Base-by-base conservation (phyloP, 345 rosid species). In the Rhodamnia argentea region DNA sequence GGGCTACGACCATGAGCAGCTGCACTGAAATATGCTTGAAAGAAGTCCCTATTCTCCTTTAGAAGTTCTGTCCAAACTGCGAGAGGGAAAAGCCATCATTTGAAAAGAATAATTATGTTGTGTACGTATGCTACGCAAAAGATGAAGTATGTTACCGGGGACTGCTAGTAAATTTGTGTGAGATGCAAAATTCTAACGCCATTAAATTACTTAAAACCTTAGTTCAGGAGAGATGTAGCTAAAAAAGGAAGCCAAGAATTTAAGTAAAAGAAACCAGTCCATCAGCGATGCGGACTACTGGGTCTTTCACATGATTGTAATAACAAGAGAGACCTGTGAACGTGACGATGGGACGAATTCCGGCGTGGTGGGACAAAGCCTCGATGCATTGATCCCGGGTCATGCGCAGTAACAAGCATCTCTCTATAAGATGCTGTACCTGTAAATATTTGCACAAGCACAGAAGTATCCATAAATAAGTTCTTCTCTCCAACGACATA, bases 391-490 rank as follows among this genome's bases (percentile, higher is more conserved):
- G 96, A 27, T 94, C 95, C 89, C 89, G 93, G 91, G 86, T 93
- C 99, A 96, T 91, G 83, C 86, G 94, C 75, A 94, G 96, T 26
- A 95, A 64, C 90, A 95, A 87, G 88, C 99, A 96, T 87, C 94
- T 93, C 92, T 95, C 99, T 87, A 96, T 96, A 81, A 96, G 93
- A 88, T 93, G 93, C 60, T 95, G 99, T 84, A 96, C 98, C 98
- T 96, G 92, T 52, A 57, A 40, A 55, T 37, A 27, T 37, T 51
- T 7, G 70, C 74, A 60, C 37, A 14, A 29, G 10, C 42, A 27
- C 75, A 62, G 75, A 29, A 62, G 22, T 14, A 62, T 62, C 40
- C 75, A 29, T 62, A 86, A 82, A 87, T 82, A 82, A 47, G 58
- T 82, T 32, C 50, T 29, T 4, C 23, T 13, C 51, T 32, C 53